Evolutionary conservation across 2,329 filamentous ascomycete genomes (phyloP).

Genomic region (Neopestalotiopsis sp.): DNA sequence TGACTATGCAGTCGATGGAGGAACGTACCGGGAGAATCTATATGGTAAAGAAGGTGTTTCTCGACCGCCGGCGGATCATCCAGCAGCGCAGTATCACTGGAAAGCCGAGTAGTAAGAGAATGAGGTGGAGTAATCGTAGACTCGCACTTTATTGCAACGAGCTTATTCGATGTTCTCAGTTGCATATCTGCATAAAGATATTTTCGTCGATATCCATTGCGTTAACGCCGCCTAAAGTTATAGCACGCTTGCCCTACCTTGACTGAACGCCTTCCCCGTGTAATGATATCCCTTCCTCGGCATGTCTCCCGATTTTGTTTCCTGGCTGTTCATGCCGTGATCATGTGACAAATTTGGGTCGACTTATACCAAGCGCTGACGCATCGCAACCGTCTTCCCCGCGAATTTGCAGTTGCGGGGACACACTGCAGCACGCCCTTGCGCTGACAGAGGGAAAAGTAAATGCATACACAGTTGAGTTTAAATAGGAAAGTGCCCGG

Average conservation of each 20-base stretch:
- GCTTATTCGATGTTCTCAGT: neutral
- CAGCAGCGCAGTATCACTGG: constrained; percentile 18
- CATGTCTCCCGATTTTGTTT: too few species aligned
- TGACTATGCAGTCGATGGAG: constrained; percentile 16
- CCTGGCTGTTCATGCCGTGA: too few species aligned
- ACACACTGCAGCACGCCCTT: neutral
- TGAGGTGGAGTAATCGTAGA: neutral
- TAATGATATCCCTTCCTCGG: too few species aligned
- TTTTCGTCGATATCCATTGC: too few species aligned
- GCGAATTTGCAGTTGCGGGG: neutral
- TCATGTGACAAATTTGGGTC: too few species aligned
- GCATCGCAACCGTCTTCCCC: neutral
- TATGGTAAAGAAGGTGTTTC: constrained; percentile 10
- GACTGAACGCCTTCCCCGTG: too few species aligned
- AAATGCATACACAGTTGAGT: neutral
- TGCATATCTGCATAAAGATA: neutral
- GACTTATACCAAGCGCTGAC: neutral
- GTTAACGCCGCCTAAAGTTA: too few species aligned
- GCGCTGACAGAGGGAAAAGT: neutral
- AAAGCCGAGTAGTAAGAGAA: neutral
- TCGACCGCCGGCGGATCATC: constrained; percentile 11
- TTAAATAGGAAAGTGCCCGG: neutral
- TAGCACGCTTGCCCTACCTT: too few species aligned
- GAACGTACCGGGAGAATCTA: constrained; percentile 17
- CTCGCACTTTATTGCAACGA: neutral